Percentiles rank a stretch among this genome's conserved stretches.
These are phyloP conservation scores for Trypanosoma rangeli DNA, from an alignment of 208 protist genomes.

Conservation along the genomic window DNA sequence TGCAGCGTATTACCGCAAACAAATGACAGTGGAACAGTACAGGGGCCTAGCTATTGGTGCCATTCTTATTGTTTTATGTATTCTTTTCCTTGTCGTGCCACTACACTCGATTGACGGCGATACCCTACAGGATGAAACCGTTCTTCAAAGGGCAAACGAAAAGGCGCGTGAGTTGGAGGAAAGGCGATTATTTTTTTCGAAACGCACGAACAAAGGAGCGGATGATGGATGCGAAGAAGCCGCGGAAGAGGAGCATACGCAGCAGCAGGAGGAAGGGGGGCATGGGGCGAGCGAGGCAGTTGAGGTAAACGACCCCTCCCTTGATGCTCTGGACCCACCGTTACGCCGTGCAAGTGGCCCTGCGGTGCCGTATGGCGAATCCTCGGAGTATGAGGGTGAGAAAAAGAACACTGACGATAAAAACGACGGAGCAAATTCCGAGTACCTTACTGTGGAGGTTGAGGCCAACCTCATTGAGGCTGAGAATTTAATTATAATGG, in stretches of 20 bases:
- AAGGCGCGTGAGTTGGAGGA: slow-evolving; percentile 35
- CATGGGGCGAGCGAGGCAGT: no score
- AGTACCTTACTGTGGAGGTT: neutral
- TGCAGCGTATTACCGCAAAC: slow-evolving; percentile 29
- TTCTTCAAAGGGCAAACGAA: slow-evolving; percentile 28
- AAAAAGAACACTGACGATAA: neutral
- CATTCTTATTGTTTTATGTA: slow-evolving; percentile 27
- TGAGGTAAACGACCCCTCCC: neutral
- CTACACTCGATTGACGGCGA: slow-evolving; percentile 34
- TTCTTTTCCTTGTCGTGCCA: slow-evolving; percentile 32
- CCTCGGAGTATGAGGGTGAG: neutral
- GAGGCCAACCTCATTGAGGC: slow-evolving; percentile 15
- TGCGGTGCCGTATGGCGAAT: neutral
- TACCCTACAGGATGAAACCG: slow-evolving; percentile 40
- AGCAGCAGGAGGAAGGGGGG: neutral
- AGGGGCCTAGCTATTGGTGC: slow-evolving; percentile 45
- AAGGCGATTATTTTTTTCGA: neutral
- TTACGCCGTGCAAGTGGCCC: neutral
- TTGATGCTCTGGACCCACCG: neutral
- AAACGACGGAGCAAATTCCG: neutral
- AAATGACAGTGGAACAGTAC: slow-evolving; percentile 35
- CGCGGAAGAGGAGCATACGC: neutral
- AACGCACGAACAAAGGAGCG: neutral
- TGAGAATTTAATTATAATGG: slow-evolving; percentile 18
- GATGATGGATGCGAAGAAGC: neutral